Base-by-base conservation (phyloP, 2,329 filamentous ascomycete genomes). In the Claviceps citrina region DNA sequence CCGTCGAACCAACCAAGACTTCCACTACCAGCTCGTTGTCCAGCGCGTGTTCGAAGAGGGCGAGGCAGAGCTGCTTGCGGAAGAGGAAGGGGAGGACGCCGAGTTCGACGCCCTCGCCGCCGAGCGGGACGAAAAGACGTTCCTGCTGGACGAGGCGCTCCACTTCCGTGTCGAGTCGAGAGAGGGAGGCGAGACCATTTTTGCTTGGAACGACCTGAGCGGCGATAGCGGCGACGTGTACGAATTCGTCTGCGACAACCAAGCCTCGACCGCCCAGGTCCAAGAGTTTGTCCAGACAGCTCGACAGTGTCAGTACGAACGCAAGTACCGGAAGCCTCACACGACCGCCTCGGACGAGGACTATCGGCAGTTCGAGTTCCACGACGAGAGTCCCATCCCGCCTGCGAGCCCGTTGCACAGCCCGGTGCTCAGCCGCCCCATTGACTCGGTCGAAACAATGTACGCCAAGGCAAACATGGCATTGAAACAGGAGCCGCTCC, bases 31-130 rank as follows among this genome's bases (percentile, higher is more conserved):
- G 60, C 83, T 98, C 10, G 89, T 96, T 31, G 76, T 96, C 31
- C 91, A 98, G 59, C 77, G 91, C 44, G 89, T 89, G 43, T 98
- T 93, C 68, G 91, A 98, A 56, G 91, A 98, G 63, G 91, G 91
- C 41, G 91, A 98, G 56, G 89, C 87, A 46, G 89, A 96, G 54
- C 71, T 91, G 18, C 65, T 94, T 31, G 86, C 81, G 33, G 89
- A 94, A 51, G 89, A 94, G 56, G 84, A 87, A 52, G 84, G 78
- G 39, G 84, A 89, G 46, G 83, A 93, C 64, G 79, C 73, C 36
- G 81, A 76, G 43, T 72, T 76, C 33, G 84, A 89, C 54, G 76
- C 74, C n/a, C 68, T 91, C 40, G 70, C 70, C 22, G 67, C 70
- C 19, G 87, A 95, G 54, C 84, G 86, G 51, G 93, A 98, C 79